phyloP scores from a whole-genome alignment of 2,329 filamentous ascomycete species.

The Pyrenochaeta sp. region DNA sequence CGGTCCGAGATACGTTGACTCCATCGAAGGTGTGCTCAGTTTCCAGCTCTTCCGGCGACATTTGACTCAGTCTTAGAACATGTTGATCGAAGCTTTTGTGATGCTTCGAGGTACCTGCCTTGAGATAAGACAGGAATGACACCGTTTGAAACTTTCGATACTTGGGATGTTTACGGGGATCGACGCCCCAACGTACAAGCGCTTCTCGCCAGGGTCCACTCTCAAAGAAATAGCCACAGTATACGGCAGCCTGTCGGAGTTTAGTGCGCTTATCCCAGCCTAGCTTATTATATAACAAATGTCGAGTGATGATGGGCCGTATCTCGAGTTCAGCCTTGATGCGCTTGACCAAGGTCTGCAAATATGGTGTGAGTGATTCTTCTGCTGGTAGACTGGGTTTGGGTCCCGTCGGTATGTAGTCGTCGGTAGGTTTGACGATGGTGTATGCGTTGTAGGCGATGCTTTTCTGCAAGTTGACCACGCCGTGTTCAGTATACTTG shows the following conservation, averaged over 20 bases:
- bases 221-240: constrained; percentile 90
- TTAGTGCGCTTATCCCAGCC: constrained; percentile 60
- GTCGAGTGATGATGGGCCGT: constrained; percentile 86
- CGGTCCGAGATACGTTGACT: constrained; percentile 75
- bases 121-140: constrained; percentile 46
- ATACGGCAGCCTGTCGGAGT: constrained; percentile 79
- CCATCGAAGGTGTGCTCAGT: constrained; percentile 81
- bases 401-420: constrained; percentile 67
- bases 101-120: constrained; percentile 36
- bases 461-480: constrained; percentile 40
- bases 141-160: constrained; percentile 89
- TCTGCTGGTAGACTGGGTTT: constrained; percentile 65
- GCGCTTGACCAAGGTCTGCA: constrained; percentile 70
- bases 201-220: constrained; percentile 92
- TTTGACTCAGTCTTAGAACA: constrained; percentile 31
- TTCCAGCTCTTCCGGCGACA: constrained; percentile 33
- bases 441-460: constrained; percentile 49
- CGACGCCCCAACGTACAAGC: constrained; percentile 83
- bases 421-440: constrained; percentile 68
- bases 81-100: constrained; percentile 37
- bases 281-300: constrained; percentile 80
- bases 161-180: constrained; percentile 79
- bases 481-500: constrained; percentile 60
- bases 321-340: constrained; percentile 73
- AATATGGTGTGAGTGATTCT: constrained; percentile 61